Percentiles rank a stretch among this genome's conserved stretches.
phyloP scores from a whole-genome alignment of 2,329 filamentous ascomycete species.

The Graphiopsis chlorocephala region DNA sequence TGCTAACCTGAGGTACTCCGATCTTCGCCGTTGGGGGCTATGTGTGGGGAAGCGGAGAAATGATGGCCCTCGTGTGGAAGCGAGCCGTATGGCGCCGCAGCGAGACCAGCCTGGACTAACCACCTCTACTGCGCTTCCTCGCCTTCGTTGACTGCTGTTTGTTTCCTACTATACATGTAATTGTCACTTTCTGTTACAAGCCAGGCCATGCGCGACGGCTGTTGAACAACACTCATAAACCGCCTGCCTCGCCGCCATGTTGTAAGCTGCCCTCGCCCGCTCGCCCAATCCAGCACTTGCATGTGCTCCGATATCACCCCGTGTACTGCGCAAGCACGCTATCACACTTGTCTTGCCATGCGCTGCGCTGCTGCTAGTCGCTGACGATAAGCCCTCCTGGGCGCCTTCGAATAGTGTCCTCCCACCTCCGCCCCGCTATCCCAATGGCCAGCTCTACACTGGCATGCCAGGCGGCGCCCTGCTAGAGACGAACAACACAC shows the following conservation, averaged over 20 bases:
- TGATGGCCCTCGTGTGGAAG: background rate
- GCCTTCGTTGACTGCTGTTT: background rate
- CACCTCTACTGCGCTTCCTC: background rate
- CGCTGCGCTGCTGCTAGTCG: background rate
- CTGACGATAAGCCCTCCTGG: constrained; percentile 13
- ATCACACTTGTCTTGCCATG: background rate
- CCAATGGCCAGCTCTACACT: constrained; percentile 68
- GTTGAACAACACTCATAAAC: constrained; percentile 4
- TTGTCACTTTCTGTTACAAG: background rate
- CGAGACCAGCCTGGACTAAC: background rate
- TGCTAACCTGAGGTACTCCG: background rate
- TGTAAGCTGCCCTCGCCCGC: background rate
- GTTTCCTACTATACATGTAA: background rate
- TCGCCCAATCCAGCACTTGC: constrained; percentile 10
- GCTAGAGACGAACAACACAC: constrained; percentile 90
- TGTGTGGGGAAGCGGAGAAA: background rate
- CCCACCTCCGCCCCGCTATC: constrained; percentile 81
- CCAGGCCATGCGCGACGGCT: constrained; percentile 9
- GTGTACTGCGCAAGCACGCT: background rate
- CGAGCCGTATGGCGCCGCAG: background rate
- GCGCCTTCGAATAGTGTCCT: constrained; percentile 60
- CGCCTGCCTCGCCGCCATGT: constrained; percentile 8
- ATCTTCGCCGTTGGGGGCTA: background rate
- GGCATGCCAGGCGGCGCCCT: constrained; percentile 64
- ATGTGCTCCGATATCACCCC: constrained; percentile 5